These are phyloP conservation scores for bread wheat (Triticum aestivum) DNA, from an alignment of 176 grass and related monocot genomes.

Conservation along the genomic window DNA sequence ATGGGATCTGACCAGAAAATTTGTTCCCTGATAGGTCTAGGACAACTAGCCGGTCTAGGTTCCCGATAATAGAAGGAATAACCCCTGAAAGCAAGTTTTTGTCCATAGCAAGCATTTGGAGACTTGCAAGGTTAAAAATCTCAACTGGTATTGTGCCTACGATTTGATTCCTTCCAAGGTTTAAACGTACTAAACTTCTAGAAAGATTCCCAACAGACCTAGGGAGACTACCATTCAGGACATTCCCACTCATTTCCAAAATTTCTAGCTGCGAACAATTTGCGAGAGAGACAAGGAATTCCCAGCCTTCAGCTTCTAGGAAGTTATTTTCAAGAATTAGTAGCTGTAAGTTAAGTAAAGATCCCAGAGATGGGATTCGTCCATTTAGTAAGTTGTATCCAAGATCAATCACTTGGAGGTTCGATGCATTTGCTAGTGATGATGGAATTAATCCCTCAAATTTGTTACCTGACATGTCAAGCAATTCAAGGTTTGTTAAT, in stretches of 20 bases:
- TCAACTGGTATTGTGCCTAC: conserved; percentile 13
- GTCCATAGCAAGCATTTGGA: conserved; percentile 10
- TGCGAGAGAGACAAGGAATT: background rate
- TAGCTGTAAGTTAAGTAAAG: rapidly evolving
- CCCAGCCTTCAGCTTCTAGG: background rate
- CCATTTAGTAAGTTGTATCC: background rate
- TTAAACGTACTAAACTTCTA: background rate
- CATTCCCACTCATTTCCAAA: background rate
- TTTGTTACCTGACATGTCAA: background rate
- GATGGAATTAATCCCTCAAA: background rate
- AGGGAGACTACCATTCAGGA: background rate
- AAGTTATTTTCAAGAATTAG: background rate
- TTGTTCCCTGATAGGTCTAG: conserved; percentile 34
- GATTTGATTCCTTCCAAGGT: conserved; percentile 11
- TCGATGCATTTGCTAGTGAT: background rate
- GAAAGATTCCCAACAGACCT: conserved; percentile 33
- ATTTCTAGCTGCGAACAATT: background rate
- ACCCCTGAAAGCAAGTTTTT: conserved; percentile 25
- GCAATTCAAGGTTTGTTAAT: rapidly evolving
- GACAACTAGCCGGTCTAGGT: background rate
- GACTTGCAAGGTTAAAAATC: conserved; percentile 19
- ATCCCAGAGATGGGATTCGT: conserved; percentile 7
- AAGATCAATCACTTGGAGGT: rapidly evolving
- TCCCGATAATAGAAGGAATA: conserved; percentile 32
- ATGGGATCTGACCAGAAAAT: conserved; percentile 38